Evolutionary conservation across 2,329 filamentous ascomycete genomes (phyloP), one percentile per base, ranked within the genome.

Genomic region (Cladophialophora immunda): DNA sequence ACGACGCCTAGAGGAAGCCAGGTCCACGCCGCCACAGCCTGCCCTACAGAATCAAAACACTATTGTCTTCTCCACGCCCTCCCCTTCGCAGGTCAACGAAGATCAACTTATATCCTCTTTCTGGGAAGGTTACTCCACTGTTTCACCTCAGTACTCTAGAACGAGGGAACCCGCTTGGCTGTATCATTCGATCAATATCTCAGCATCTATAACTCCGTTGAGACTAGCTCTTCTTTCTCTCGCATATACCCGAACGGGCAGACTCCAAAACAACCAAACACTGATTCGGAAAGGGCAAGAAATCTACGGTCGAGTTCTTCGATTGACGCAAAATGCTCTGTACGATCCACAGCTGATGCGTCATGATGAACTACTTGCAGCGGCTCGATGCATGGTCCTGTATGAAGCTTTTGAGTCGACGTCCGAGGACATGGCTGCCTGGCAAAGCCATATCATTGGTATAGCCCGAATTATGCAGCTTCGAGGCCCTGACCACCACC

Each of bases 401-500:
- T 67, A 64, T 22, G 65, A 67, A 29, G 27, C 54, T 1, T 61
- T 67, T n/a, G 61, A 67, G 22, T 60, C 60, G 15, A 67, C 65
- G 5, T 64, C 65, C 15, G 61, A 36, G 25, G 58, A 52, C 27
- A 64, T 64, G 65, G 61, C 29, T 9, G 57, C 58, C 4, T 67
- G 65, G 65, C 36, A 64, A 22, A 67, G 58, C 50, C 65, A 67
- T 19, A 57, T 64, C 30, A 25, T 30, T 8, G 65, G 65, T 2
- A 64, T 67, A 2, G 56, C 47, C 4, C 61, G 61, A 19, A 61
- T 67, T 25, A 47, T 67, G 3, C 30, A 67, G 15, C 25, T 67
- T 17, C 65, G 65, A n/a, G 60, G 65, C 11, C 60, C 61, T 3
- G 25, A 30, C 9, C 22, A 22, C 5, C 57, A 57, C 25, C 27